Evolutionary conservation across 2,329 filamentous ascomycete genomes (phyloP).

Genomic region (Cyphellophora attinorum): DNA sequence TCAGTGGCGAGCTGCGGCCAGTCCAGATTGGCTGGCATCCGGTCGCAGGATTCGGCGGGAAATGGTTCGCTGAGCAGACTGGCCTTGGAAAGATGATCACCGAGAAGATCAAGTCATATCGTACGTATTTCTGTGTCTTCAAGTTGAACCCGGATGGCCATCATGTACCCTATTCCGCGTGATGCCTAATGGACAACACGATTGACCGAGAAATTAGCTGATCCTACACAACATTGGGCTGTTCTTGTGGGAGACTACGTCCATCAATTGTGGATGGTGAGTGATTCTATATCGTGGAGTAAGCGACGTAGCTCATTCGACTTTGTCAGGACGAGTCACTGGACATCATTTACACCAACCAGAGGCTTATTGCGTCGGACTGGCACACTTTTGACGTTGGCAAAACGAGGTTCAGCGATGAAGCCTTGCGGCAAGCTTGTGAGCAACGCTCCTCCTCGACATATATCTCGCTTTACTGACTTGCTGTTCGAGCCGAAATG

Average conservation of each 20-base stretch:
- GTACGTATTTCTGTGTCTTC: too few species aligned
- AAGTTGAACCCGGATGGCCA: too few species aligned
- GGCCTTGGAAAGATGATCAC: conserved; percentile 8
- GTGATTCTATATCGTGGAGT: too few species aligned
- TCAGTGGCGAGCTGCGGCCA: conserved; percentile 3
- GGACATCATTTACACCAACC: conserved; percentile 8
- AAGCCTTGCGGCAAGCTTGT: conserved; percentile 7
- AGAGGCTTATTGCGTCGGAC: conserved; percentile 3
- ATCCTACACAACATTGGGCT: conserved; percentile 9
- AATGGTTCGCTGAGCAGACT: conserved; percentile 10
- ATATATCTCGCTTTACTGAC: conserved; percentile 1
- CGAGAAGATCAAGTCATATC: conserved; percentile 6
- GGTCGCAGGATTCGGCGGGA: conserved; percentile 6
- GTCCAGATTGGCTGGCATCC: conserved; percentile 9
- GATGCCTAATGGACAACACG: too few species aligned
- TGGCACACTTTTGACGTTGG: conserved; percentile 7
- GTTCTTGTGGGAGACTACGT: conserved; percentile 7
- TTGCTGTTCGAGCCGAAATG: conserved; percentile 5
- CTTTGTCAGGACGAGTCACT: conserved; percentile 7
- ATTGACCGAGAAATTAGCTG: conserved; percentile 1
- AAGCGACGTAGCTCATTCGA: too few species aligned
- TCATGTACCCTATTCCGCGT: too few species aligned
- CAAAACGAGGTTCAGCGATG: conserved; percentile 8
- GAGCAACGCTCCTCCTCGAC: background rate
- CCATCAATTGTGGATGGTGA: conserved; percentile 9